phyloP scores from a whole-genome alignment of 257 asterid genomes.

The Craterostigma plantagineum region DNA sequence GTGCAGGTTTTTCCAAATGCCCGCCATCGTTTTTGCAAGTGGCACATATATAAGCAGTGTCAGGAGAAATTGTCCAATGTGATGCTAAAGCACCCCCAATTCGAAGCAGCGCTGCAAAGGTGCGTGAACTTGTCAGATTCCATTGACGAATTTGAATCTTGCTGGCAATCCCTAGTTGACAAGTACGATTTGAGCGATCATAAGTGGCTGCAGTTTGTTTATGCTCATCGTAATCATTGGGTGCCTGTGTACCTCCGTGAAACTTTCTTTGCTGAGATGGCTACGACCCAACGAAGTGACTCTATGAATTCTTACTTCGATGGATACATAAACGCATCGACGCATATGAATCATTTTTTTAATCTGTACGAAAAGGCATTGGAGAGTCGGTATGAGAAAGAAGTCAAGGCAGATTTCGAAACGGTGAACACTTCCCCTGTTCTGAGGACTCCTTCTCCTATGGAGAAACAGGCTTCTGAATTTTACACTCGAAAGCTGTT shows the following conservation, averaged over 20 bases:
- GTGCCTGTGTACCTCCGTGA: conserved; percentile 81
- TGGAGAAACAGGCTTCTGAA: conserved; percentile 96
- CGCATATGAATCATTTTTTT: conserved; percentile 68
- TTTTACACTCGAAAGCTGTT: conserved; percentile 76
- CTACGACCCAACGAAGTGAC: conserved; percentile 72
- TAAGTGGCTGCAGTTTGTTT: conserved; percentile 62
- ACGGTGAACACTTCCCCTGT: conserved; percentile 49
- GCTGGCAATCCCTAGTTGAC: conserved; percentile 68
- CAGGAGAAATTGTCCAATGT: conserved; percentile 78
- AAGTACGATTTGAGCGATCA: conserved; percentile 58
- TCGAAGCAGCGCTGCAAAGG: conserved; percentile 72
- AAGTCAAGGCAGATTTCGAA: conserved; percentile 91
- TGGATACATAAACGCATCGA: conserved; percentile 92
- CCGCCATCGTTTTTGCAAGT: conserved; percentile 90
- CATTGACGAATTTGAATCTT: conserved; percentile 63
- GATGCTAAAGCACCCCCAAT: conserved; percentile 54
- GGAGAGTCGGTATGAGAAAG: conserved; percentile 96
- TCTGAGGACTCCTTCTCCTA: conserved; percentile 90
- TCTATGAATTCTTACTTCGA: conserved; percentile 91
- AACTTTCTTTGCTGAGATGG: conserved; percentile 88
- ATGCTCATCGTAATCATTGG: conserved; percentile 72
- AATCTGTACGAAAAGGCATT: conserved; percentile 83
- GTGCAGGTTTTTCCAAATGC: conserved; percentile 62
- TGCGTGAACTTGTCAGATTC: conserved; percentile 78
- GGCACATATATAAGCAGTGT: conserved; percentile 93